These are phyloP conservation scores for Phytomonas serpens DNA, from an alignment of 208 protist species.

Conservation along the genomic window DNA sequence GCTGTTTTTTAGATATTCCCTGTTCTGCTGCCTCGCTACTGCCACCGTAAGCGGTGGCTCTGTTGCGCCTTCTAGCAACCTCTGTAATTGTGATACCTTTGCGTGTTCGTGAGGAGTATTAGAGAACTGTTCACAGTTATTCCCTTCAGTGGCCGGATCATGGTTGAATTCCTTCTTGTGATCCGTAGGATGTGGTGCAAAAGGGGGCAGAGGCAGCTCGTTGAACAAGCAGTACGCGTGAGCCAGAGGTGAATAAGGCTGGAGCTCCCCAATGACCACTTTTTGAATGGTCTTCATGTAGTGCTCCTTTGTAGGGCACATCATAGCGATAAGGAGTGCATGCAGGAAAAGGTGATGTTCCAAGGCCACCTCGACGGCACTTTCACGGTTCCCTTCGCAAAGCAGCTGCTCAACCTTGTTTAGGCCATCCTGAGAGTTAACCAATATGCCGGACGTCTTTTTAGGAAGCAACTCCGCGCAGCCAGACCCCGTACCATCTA, in stretches of 20 bases:
- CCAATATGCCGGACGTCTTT: slow-evolving; percentile 2
- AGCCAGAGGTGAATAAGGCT: slow-evolving; percentile 46
- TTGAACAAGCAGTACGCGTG: slow-evolving; percentile 82
- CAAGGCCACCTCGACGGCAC: slow-evolving; percentile 52
- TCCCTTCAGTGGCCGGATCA: background rate
- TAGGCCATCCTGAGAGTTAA: slow-evolving; percentile 20
- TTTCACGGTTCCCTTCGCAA: slow-evolving; percentile 45
- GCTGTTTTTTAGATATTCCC: slow-evolving; percentile 14
- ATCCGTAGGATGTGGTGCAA: slow-evolving; percentile 18
- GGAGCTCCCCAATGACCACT: slow-evolving; percentile 44
- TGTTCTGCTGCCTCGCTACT: slow-evolving; percentile 12
- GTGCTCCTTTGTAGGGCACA: slow-evolving; percentile 71
- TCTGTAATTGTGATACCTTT: background rate
- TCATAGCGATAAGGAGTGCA: slow-evolving; percentile 81
- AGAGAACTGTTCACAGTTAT: background rate
- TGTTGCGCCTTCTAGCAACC: background rate
- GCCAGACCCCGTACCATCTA: background rate
- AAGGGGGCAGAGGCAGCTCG: slow-evolving; percentile 52
- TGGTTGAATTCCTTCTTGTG: background rate
- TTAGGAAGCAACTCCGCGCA: slow-evolving; percentile 2
- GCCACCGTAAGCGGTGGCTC: background rate
- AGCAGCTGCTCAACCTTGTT: slow-evolving; percentile 49
- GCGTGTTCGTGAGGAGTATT: background rate
- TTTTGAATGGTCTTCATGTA: slow-evolving; percentile 57
- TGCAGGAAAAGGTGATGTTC: slow-evolving; percentile 44